Evolutionary conservation across 2,329 filamentous ascomycete genomes (phyloP).

Genomic region (Calonectria hongkongensis): DNA sequence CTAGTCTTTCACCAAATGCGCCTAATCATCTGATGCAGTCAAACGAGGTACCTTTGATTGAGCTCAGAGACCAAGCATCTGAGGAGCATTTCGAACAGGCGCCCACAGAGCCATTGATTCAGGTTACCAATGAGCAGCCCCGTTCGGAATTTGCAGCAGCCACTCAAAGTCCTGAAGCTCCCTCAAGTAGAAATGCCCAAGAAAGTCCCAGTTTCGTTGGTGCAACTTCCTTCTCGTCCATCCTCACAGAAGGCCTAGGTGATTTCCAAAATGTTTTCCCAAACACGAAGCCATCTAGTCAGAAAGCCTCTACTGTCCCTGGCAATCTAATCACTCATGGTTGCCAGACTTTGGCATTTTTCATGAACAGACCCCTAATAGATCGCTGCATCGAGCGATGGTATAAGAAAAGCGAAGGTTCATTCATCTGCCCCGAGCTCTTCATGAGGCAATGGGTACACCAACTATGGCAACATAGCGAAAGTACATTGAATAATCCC

Average conservation of each 20-base stretch:
- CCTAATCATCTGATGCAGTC: neutral
- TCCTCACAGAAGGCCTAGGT: constrained; percentile 4
- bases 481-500: neutral
- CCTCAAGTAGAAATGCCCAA: neutral
- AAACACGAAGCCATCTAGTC: neutral
- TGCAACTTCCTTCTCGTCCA: constrained; percentile 8
- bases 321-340: neutral
- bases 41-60: neutral
- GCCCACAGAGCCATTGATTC: neutral
- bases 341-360: constrained; percentile 7
- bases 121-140: neutral
- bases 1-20: neutral
- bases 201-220: constrained; percentile 13
- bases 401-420: constrained; percentile 29
- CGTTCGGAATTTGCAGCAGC: neutral
- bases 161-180: neutral
- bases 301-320: neutral
- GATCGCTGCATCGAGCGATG: constrained; percentile 8
- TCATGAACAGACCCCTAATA: neutral
- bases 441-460: constrained; percentile 25
- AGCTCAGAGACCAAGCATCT: neutral
- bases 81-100: neutral
- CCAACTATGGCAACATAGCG: constrained; percentile 6
- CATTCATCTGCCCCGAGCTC: constrained; percentile 16
- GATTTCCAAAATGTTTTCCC: neutral